Base-by-base conservation (phyloP, 129 eudicot species). In the Cynara cardunculus region DNA sequence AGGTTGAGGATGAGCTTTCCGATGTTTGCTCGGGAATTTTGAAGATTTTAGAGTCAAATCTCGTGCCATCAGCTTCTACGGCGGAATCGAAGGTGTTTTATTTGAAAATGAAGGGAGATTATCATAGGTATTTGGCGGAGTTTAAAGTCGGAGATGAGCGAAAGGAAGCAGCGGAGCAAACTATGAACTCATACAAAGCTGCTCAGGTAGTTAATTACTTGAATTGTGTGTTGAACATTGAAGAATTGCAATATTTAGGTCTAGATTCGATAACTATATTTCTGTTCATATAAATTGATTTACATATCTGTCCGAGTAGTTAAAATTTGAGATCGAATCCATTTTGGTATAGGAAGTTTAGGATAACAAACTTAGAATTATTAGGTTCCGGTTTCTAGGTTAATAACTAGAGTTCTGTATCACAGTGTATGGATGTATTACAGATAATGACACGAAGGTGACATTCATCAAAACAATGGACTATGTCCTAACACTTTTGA, bases 41-140 rank as follows among this genome's bases (percentile, higher is more conserved):
- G 82, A 86, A 81, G 80, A 82, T 89, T 30, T 69, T 89, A 67
- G 84, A 76, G 68, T 32, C 77, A 2, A 35, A 84, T 79, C 75
- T 89, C 65, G 84, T 89, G 25, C 92, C 92, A 1, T 78, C 88
- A 9, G 92, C 92, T 21, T 80, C 84, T 7, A 28, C 88, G 31
- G 80, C 88, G 25, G 92, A 89, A 76, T 86, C 92, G 19, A 89
- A 84, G 88, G 89, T 89, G 78, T 89, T 89, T 64, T 89, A 86
- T 74, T 78, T 89, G 90, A 89, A 89, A 78, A 89, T 89, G 92
- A 89, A 89, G 86, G 92, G 92, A 28, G 92, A 89, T 89, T 89
- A 89, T 65, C 82, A 83, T 81, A 32, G 91, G 86, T 88, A 88
- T 72, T 41, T 88, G 82, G 91, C 91, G 21, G 91, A 88, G 85